Evolutionary conservation across 106 monocot genomes (phyloP).

Genomic region (Dendrobium catenatum): DNA sequence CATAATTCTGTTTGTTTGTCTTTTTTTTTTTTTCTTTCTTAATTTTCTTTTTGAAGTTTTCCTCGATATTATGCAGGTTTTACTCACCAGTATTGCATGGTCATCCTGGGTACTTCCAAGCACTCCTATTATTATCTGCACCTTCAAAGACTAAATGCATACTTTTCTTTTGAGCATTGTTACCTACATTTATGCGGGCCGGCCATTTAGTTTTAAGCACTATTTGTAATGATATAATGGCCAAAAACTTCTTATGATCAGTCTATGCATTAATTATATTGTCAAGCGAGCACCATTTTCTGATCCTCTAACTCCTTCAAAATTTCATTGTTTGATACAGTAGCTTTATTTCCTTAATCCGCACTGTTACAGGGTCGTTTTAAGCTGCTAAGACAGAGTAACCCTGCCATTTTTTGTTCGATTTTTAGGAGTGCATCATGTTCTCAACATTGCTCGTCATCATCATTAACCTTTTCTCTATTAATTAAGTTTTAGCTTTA

Average conservation of each 20-base stretch:
- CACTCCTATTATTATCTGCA: background rate
- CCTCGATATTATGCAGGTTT: conserved; percentile 46
- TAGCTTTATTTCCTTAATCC: too few relatives aligned
- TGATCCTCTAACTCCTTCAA: background rate
- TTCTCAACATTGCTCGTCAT: too few relatives aligned
- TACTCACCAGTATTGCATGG: conserved; percentile 81
- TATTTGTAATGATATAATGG: background rate
- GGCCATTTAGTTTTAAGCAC: background rate
- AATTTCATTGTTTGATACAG: background rate
- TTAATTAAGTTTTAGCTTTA: too few relatives aligned
- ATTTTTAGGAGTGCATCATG: too few relatives aligned
- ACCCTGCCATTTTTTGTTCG: too few relatives aligned
- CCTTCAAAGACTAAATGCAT: background rate
- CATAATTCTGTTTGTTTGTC: background rate
- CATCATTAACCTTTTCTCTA: too few relatives aligned
- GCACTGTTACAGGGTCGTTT: too few relatives aligned
- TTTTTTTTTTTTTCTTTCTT: background rate
- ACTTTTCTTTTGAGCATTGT: background rate
- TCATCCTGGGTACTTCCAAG: conserved; percentile 64
- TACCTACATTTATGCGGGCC: background rate
- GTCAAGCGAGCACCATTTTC: background rate
- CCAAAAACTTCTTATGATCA: background rate
- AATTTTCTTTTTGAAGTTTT: conserved; percentile 3
- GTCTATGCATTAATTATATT: background rate
- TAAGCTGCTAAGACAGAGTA: too few relatives aligned